Evolutionary conservation across 805 yeast genomes (phyloP), one percentile per base, ranked within the genome.

Genomic region (Starmerella potacharoeniae): DNA sequence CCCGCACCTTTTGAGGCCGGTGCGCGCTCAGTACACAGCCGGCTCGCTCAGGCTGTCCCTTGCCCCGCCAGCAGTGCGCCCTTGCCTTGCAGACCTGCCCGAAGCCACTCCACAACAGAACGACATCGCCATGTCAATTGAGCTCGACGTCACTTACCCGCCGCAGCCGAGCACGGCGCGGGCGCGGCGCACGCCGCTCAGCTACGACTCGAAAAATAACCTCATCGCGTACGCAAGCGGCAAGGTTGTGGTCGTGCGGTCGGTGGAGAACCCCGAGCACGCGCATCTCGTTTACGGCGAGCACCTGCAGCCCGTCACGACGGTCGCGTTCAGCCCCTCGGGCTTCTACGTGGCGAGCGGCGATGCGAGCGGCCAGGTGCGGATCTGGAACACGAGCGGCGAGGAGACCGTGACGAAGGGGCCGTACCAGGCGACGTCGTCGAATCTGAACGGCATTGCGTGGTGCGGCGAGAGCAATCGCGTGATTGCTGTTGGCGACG

Each of bases 401-500:
- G 77, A 75, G 29, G 76, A 72, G 42, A 77, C 82, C 53, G 66
- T 75, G 28, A 70, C 86, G 48, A 91, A 91, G 70, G 83, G 89
- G 55, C 95, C 89, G 62, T 86, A 81, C 66, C 85, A 79, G 59
- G 80, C 89, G 31, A 77, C 91, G 53, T 77, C 84, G 40, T 96
- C 96, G 5, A 78, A 86, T 7, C 81, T 93, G 65, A 84, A 78
- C 61, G 90, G 86, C 58, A 73, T 91, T 58, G 83, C 87, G 1
- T 91, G 97, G 97, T 97, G 93, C 68, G 83, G 83, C 31, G 98
- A 91, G 65, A 80, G 82, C 48, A 75, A 81, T 57, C 78, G 98
- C 62, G 73, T 93, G 52, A 86, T 93, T 65, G 96, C 96, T 1
- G 97, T 90, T 10, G 98, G 98, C 54, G 84, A 86, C 62, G 98